A percentile compares a stretch with the other conserved stretches of the same genome.
These are phyloP conservation scores for Kuraishia piskuri DNA, from an alignment of 805 yeast species.

Conservation along the genomic window DNA sequence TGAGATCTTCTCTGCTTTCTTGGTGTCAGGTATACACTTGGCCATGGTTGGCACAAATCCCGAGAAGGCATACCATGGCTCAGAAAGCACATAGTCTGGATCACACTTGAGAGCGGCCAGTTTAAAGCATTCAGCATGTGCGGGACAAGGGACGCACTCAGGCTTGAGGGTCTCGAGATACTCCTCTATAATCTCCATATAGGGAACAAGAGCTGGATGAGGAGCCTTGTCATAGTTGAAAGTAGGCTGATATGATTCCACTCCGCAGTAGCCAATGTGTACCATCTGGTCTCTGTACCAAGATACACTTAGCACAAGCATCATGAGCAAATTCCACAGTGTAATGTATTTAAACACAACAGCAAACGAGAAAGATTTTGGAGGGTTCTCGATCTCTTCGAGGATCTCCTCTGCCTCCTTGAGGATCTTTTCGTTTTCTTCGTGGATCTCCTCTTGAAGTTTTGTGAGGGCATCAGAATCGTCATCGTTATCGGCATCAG, in stretches of 20 bases:
- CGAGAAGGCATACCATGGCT: conserved; percentile 46
- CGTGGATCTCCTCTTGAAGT: conserved; percentile 9
- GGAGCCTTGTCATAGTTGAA: conserved; percentile 6
- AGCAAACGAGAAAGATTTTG: conserved; percentile 1
- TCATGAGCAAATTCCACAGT: not conserved
- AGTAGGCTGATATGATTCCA: conserved; percentile 37
- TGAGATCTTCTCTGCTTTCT: conserved; percentile 56
- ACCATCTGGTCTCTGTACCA: conserved; percentile 43
- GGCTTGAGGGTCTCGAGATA: conserved; percentile 42
- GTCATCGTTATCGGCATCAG: too few relatives aligned
- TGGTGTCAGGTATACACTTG: conserved; percentile 65
- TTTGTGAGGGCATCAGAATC: not conserved
- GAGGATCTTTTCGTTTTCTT: conserved; percentile 7
- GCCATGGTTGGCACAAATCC: conserved; percentile 57
- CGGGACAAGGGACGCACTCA: conserved; percentile 70
- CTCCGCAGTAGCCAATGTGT: conserved; percentile 69
- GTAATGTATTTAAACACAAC: conserved; percentile 5
- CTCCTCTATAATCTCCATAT: conserved; percentile 30
- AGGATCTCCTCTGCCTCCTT: conserved; percentile 3
- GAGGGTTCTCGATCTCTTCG: conserved; percentile 2
- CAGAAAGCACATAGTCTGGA: conserved; percentile 46
- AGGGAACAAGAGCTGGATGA: conserved; percentile 8
- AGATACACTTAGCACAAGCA: not conserved
- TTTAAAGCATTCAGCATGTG: conserved; percentile 66
- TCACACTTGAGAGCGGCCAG: conserved; percentile 57